Percentiles rank a stretch among this genome's conserved stretches.
Conservation (phyloP, 495 filamentous ascomycete genomes). For the Daldinia childiae region DNA sequence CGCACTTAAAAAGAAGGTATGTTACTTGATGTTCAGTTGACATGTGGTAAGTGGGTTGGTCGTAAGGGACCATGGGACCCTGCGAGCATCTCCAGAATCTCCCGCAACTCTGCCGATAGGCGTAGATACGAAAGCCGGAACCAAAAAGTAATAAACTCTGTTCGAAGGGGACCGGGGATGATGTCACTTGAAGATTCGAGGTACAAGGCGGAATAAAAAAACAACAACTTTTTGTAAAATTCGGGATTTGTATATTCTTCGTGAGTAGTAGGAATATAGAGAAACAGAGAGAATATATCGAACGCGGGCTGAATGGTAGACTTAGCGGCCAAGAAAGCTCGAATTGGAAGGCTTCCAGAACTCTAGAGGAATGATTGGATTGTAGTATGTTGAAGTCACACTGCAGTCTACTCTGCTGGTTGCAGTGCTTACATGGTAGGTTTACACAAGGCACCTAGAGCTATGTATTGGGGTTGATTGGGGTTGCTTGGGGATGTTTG, state of each 20-base stretch:
- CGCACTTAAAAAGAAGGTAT: constrained; percentile 14
- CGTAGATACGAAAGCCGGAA: constrained; percentile 23
- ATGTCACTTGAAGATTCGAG: constrained; percentile 33
- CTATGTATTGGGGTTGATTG: neutral
- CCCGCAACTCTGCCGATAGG: constrained; percentile 24
- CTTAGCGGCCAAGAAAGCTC: constrained; percentile 39
- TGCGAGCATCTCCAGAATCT: constrained; percentile 9
- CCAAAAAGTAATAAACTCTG: constrained; percentile 24
- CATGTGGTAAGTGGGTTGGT: constrained; percentile 16
- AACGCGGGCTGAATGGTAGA: constrained; percentile 35
- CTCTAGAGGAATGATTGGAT: constrained; percentile 39
- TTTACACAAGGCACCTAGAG: neutral
- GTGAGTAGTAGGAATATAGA: constrained; percentile 1
- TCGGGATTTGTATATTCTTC: constrained; percentile 21
- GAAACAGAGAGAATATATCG: constrained; percentile 18
- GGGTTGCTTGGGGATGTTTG: constrained; percentile 15
- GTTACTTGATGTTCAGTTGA: constrained; percentile 28
- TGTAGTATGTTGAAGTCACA: constrained; percentile 38
- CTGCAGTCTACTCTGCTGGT: constrained; percentile 37
- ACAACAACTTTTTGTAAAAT: neutral
- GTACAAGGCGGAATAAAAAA: constrained; percentile 1
- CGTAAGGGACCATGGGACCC: constrained; percentile 15
- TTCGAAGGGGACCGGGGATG: constrained; percentile 15
- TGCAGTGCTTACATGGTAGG: constrained; percentile 12
- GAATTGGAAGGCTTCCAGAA: constrained; percentile 50